phyloP scores from a whole-genome alignment of 257 asterid species.

The Solanum medicagineum region DNA sequence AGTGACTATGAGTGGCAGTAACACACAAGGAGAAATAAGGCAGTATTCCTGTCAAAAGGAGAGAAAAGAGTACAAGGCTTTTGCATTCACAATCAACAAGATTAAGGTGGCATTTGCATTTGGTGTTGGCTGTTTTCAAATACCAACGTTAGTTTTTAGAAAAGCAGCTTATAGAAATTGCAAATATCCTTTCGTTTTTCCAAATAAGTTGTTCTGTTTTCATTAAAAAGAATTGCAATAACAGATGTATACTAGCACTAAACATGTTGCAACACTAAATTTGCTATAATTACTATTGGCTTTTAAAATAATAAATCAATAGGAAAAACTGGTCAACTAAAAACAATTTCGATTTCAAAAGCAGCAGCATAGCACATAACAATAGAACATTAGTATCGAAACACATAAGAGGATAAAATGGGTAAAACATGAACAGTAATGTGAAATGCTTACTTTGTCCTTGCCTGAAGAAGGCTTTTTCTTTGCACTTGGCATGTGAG shows the following conservation, averaged over 20 bases:
- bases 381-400: neutral
- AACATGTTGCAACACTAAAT: neutral
- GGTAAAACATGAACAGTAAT: neutral
- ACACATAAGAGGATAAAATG: neutral
- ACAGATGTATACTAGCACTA: neutral
- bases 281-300: neutral
- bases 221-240: neutral
- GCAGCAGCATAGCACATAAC: neutral
- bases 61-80: neutral
- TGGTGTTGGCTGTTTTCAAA: neutral
- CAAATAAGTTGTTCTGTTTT: neutral
- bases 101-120: neutral
- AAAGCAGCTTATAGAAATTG: neutral
- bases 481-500: slow-evolving; percentile 36
- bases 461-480: slow-evolving; percentile 50
- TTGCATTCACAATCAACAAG: neutral
- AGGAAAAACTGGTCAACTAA: neutral
- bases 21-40: neutral
- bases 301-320: neutral
- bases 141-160: neutral
- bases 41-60: neutral
- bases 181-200: neutral
- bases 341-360: neutral
- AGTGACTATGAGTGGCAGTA: neutral
- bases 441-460: slow-evolving; percentile 29